phyloP scores from a whole-genome alignment of 75 land plant genomes.

The Cryptomeria japonica region DNA sequence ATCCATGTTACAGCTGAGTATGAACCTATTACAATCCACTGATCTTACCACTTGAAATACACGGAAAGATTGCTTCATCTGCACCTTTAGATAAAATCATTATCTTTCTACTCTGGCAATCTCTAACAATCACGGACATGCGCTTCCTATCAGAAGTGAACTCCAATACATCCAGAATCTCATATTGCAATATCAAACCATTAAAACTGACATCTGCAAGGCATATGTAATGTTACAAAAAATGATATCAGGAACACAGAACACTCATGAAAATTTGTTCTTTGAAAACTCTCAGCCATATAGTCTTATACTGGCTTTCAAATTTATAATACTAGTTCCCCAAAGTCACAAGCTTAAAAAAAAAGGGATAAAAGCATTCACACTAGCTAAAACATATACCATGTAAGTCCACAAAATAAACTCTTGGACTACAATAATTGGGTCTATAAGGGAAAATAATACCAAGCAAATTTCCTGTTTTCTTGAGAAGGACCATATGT shows the following conservation, averaged over 20 bases:
- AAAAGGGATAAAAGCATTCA: not conserved
- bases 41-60: conserved; percentile 48
- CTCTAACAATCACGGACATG: conserved; percentile 93
- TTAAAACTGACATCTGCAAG: conserved; percentile 68
- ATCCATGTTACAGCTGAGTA: not conserved
- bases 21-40: not conserved
- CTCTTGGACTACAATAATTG: not conserved
- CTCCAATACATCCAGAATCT: conserved; percentile 83
- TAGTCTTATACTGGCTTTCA: not conserved
- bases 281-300: not conserved
- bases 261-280: not conserved
- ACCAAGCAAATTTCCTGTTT: conserved; percentile 70
- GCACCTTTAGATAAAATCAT: conserved; percentile 91
- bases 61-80: conserved; percentile 90
- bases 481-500: conserved; percentile 66
- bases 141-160: conserved; percentile 97
- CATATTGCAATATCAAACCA: conserved; percentile 64
- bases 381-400: not conserved
- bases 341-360: not conserved
- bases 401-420: not conserved
- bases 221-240: not conserved
- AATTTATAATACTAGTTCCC: not conserved
- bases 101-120: conserved; percentile 64
- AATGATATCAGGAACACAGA: not conserved
- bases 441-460: not conserved